Percentiles rank a stretch among this genome's conserved stretches.
phyloP scores from a whole-genome alignment of 768 basidiomycete species.

The Pholiota conissans region DNA sequence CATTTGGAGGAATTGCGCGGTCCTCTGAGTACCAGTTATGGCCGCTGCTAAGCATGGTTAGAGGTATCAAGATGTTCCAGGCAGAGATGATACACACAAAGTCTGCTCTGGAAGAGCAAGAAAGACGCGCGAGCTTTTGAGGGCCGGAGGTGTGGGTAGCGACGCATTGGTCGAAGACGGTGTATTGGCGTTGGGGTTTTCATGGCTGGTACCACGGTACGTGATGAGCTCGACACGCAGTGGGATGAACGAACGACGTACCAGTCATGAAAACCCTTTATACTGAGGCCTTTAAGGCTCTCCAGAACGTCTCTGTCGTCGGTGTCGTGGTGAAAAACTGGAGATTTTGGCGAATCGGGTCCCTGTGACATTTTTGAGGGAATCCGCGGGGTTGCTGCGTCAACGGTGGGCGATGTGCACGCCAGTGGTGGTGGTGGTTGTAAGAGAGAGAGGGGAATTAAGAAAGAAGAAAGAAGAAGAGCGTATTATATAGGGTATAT shows the following conservation, averaged over 20 bases:
- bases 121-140: slow-evolving; percentile 23
- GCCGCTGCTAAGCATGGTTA: slow-evolving; percentile 16
- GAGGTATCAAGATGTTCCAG: slow-evolving; percentile 3
- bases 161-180: slow-evolving; percentile 26
- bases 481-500: slow-evolving; percentile 23
- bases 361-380: slow-evolving; percentile 13
- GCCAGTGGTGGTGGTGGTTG: slow-evolving; percentile 4
- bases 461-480: slow-evolving; percentile 9
- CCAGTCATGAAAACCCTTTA: slow-evolving; percentile 27
- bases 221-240: slow-evolving; percentile 10
- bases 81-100: slow-evolving; percentile 17
- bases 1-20: slow-evolving; percentile 29
- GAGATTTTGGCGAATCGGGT: slow-evolving; percentile 14
- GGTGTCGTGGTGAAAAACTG: slow-evolving; percentile 11
- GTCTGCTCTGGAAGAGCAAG: slow-evolving; percentile 20
- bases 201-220: slow-evolving; percentile 17
- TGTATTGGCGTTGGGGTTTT: slow-evolving; percentile 19
- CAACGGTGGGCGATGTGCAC: slow-evolving; percentile 6
- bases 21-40: slow-evolving; percentile 23
- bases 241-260: slow-evolving; percentile 11
- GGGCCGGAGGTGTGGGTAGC: slow-evolving; percentile 25
- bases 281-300: slow-evolving; percentile 26
- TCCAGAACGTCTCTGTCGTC: slow-evolving; percentile 27
- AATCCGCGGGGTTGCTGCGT: slow-evolving; percentile 10
- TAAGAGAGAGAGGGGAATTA: not conserved